phyloP scores from a whole-genome alignment of 2,329 filamentous ascomycete species.

The Emmonsia crescens region DNA sequence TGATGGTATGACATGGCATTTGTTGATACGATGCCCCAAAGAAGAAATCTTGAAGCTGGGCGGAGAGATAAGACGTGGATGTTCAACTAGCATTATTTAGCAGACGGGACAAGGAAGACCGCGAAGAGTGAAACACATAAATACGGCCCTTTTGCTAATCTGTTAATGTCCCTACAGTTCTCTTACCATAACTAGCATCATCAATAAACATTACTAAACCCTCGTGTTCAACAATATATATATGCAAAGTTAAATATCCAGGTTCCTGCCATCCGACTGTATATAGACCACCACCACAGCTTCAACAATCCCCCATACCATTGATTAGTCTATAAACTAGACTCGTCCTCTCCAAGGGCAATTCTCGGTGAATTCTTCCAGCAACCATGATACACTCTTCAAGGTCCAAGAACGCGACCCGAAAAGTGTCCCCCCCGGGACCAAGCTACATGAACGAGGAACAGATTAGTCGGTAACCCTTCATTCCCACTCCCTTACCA shows the following conservation, averaged over 20 bases:
- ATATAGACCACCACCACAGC: background rate
- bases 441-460: constrained; percentile 38
- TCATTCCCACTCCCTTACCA: background rate
- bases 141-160: background rate
- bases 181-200: background rate
- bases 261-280: background rate
- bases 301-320: background rate
- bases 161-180: background rate
- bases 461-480: constrained; percentile 33
- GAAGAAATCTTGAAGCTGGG: background rate
- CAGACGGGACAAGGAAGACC: background rate
- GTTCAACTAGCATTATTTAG: background rate
- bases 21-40: constrained; percentile 14
- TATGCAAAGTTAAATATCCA: background rate
- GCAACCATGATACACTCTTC: constrained; percentile 30
- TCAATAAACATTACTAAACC: background rate
- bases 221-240: background rate
- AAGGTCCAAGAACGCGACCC: constrained; percentile 26
- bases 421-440: constrained; percentile 38
- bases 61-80: background rate
- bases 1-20: constrained; percentile 14
- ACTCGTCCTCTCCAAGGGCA: background rate
- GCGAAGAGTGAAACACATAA: background rate
- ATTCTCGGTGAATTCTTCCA: background rate
- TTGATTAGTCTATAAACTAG: background rate